phyloP scores from a whole-genome alignment of 257 asterid species.

The Scutellaria galericulata region DNA sequence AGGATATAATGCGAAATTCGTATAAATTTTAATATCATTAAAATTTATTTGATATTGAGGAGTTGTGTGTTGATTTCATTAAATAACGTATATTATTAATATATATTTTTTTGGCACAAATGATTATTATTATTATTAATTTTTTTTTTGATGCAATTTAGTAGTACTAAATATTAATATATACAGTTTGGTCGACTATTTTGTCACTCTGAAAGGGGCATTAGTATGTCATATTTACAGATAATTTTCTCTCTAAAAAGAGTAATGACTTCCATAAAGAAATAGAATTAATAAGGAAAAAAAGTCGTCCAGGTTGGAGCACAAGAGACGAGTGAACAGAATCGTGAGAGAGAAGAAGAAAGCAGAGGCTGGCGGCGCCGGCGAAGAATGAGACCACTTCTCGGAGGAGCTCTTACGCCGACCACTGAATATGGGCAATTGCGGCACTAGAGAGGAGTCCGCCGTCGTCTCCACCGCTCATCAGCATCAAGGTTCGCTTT shows the following conservation, averaged over 20 bases:
- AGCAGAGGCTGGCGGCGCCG: slow-evolving; percentile 38
- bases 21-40: too few relatives aligned
- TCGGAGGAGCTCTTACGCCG: slow-evolving; percentile 37
- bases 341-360: slow-evolving; percentile 31
- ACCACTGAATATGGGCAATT: slow-evolving; percentile 75
- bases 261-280: slow-evolving; percentile 21
- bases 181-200: too few relatives aligned
- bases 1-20: too few relatives aligned
- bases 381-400: slow-evolving; percentile 55
- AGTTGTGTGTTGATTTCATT: too few relatives aligned
- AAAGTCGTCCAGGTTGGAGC: slow-evolving; percentile 43
- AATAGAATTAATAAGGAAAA: slow-evolving; percentile 16
- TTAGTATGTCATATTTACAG: background rate
- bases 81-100: too few relatives aligned
- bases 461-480: slow-evolving; percentile 92
- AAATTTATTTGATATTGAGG: too few relatives aligned
- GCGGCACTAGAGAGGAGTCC: slow-evolving; percentile 98
- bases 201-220: background rate
- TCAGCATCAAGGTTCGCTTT: slow-evolving; percentile 62
- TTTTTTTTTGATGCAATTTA: too few relatives aligned
- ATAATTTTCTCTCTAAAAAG: background rate
- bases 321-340: slow-evolving; percentile 39
- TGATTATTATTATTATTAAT: too few relatives aligned
- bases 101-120: too few relatives aligned
- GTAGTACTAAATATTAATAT: too few relatives aligned